phyloP scores from a whole-genome alignment of 2,329 filamentous ascomycete genomes.

The Didymella pinodella region DNA sequence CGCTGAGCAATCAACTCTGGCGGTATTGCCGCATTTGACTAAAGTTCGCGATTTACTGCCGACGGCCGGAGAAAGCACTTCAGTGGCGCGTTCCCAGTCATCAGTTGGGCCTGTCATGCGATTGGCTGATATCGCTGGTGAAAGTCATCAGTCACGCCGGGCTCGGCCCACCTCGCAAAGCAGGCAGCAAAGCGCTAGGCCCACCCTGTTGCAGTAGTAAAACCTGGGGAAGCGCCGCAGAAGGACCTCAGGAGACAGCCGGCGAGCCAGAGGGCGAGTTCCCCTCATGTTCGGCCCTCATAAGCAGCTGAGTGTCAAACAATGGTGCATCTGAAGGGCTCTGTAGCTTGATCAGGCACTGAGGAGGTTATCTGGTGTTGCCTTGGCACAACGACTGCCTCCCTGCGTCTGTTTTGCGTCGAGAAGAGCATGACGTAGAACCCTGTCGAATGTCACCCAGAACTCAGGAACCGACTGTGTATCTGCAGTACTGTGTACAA shows the following conservation, averaged over 20 bases:
- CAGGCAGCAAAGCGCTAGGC: conserved; percentile 12
- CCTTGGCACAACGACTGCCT: not conserved
- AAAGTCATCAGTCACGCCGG: conserved; percentile 11
- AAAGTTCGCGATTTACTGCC: conserved; percentile 19
- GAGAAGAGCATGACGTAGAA: conserved; percentile 14
- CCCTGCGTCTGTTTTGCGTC: not conserved
- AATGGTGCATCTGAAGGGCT: not conserved
- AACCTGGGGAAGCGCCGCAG: conserved; percentile 23
- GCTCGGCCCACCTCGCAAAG: conserved; percentile 10
- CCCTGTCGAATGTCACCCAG: conserved; percentile 3
- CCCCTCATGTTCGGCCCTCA: conserved; percentile 7
- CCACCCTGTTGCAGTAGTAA: conserved; percentile 20
- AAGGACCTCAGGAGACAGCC: conserved; percentile 12
- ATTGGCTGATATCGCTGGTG: conserved; percentile 14
- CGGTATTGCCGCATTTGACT: conserved; percentile 20
- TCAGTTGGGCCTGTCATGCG: not conserved
- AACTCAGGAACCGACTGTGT: conserved; percentile 7
- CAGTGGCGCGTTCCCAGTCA: conserved; percentile 17
- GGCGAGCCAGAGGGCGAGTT: not conserved
- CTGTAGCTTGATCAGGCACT: not conserved
- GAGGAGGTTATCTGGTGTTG: not conserved
- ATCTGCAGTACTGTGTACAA: not conserved
- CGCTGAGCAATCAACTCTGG: conserved; percentile 23
- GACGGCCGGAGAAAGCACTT: conserved; percentile 23
- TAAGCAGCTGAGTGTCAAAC: not conserved